A percentile compares a stretch with the other conserved stretches of the same genome.
phyloP scores from a whole-genome alignment of 2,329 filamentous ascomycete genomes.

The Lachnellula cervina region DNA sequence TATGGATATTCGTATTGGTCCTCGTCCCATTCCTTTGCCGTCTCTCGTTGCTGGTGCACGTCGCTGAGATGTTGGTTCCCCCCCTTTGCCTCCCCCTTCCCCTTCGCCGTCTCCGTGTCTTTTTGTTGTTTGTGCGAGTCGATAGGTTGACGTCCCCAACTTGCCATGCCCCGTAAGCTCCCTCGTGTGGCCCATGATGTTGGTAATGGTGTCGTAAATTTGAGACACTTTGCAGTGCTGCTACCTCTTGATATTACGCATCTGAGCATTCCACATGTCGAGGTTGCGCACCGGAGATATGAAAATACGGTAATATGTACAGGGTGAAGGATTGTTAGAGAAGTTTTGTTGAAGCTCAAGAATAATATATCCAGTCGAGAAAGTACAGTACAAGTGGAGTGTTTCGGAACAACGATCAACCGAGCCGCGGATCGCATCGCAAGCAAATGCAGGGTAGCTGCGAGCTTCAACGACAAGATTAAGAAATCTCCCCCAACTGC shows the following conservation, averaged over 20 bases:
- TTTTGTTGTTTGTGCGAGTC: not conserved
- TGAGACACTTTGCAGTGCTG: conserved; percentile 13
- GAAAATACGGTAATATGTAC: not conserved
- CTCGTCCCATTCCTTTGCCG: not conserved
- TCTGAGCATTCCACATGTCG: conserved; percentile 28
- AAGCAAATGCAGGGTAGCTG: conserved; percentile 14
- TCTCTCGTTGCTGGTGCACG: not conserved
- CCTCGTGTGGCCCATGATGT: not conserved
- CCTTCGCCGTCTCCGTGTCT: not conserved
- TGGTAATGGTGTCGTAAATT: not conserved
- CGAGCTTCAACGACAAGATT: conserved; percentile 1
- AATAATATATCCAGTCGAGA: not conserved
- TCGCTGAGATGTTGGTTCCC: no score
- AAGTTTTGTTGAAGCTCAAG: not conserved
- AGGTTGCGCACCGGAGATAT: not conserved
- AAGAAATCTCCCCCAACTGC: not conserved
- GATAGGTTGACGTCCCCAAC: not conserved
- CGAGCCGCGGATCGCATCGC: conserved; percentile 13
- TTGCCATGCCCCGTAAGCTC: not conserved
- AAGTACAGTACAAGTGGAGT: no score
- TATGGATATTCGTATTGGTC: no score
- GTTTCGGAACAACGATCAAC: conserved; percentile 1
- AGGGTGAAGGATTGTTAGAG: not conserved
- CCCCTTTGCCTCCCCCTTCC: no score
- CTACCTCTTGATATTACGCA: conserved; percentile 20